phyloP scores from a whole-genome alignment of 306 rosid species.

The Gastrolobium bilobum region DNA sequence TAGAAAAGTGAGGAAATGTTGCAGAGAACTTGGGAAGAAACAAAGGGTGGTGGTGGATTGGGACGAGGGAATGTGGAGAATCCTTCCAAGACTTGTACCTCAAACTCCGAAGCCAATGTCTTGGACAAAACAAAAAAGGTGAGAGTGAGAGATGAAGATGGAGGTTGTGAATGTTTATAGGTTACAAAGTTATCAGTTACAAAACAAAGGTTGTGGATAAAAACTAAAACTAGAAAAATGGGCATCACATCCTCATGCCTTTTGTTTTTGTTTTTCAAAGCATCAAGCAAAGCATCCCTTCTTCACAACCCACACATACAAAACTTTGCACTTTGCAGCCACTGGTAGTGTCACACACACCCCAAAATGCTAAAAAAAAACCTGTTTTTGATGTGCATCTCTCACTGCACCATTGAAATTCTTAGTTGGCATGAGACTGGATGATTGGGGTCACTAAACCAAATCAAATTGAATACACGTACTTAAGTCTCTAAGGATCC shows the following conservation, averaged over 20 bases:
- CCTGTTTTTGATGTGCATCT: conserved; percentile 39
- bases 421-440: too few species aligned
- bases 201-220: conserved; percentile 53
- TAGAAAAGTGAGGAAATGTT: conserved; percentile 54
- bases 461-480: too few species aligned
- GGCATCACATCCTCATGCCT: conserved; percentile 38
- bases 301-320: conserved; percentile 31
- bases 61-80: conserved; percentile 51
- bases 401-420: neutral
- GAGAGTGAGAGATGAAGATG: neutral
- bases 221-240: conserved; percentile 48
- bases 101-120: conserved; percentile 54
- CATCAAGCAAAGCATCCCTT: conserved; percentile 50
- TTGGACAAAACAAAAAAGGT: conserved; percentile 49
- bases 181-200: conserved; percentile 31
- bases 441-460: too few species aligned
- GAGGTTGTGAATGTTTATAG: conserved; percentile 26
- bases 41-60: conserved; percentile 41
- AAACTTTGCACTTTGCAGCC: conserved; percentile 22
- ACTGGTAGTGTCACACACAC: conserved; percentile 6
- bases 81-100: conserved; percentile 46
- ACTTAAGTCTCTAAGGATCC: too few species aligned
- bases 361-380: conserved; percentile 13
- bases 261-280: conserved; percentile 40
- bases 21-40: conserved; percentile 50